Conservation (phyloP, 768 basidiomycete genomes). For the Xerocomellus chrysenteron region DNA sequence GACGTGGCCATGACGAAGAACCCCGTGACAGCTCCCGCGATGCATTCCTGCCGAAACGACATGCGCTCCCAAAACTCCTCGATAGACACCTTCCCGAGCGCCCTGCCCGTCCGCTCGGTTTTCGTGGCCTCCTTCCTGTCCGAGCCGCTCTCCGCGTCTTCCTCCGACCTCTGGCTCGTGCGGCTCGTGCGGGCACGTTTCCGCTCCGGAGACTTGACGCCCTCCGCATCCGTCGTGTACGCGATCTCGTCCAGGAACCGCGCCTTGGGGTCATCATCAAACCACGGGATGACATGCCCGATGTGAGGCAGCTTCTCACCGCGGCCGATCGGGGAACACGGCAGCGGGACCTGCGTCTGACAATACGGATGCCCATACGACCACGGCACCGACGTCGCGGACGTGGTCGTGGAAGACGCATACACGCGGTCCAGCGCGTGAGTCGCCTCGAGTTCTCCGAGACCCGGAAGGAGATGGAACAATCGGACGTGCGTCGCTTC, state of each 20-base stretch:
- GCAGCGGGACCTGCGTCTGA: slow-evolving; percentile 39
- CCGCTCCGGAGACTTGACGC: slow-evolving; percentile 56
- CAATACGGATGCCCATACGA: slow-evolving; percentile 79
- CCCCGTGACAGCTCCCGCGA: slow-evolving; percentile 85
- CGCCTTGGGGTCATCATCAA: slow-evolving; percentile 97
- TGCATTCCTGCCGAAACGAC: slow-evolving; percentile 94
- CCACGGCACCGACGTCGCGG: slow-evolving; percentile 45
- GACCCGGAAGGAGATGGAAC: slow-evolving; percentile 72
- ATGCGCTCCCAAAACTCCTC: slow-evolving; percentile 98
- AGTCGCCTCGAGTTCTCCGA: slow-evolving; percentile 62
- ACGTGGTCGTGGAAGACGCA: slow-evolving; percentile 16
- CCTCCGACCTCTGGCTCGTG: slow-evolving; percentile 6
- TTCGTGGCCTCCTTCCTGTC: slow-evolving; percentile 27
- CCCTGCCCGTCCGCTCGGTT: slow-evolving; percentile 46
- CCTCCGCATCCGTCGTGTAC: slow-evolving; percentile 60
- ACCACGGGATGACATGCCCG: slow-evolving; percentile 79
- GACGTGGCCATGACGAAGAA: slow-evolving; percentile 77
- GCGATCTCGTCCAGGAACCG: slow-evolving; percentile 92
- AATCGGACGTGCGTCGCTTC: slow-evolving; percentile 26
- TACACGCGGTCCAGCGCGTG: slow-evolving; percentile 49
- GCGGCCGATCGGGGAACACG: slow-evolving; percentile 44
- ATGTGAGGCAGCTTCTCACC: slow-evolving; percentile 37
- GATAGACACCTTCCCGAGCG: slow-evolving; percentile 55
- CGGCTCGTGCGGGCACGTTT: slow-evolving; percentile 50
- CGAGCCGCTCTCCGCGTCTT: slow-evolving; percentile 28